Evolutionary conservation across 139 green algal species (phyloP), one percentile per base, ranked within the genome.

Genomic region (Tetradesmus lagerheimii): DNA sequence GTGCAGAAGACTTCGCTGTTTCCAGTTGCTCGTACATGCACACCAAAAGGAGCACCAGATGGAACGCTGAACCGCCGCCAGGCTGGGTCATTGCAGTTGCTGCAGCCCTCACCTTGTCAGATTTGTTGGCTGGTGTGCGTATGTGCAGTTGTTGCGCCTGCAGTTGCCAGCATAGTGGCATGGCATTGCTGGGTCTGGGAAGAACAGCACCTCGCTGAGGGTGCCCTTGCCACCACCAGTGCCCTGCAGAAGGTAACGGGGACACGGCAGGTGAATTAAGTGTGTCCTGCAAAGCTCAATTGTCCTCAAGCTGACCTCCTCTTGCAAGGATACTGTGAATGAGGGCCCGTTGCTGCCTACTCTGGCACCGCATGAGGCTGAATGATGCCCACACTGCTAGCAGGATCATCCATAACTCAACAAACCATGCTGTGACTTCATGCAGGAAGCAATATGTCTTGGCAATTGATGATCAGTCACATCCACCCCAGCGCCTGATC

Each of bases 131-230:
- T 92, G 62, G 78, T 93, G 92, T 12, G 88, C 57, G 81, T 90
- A 94, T 20, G 90, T 88, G 90, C 80, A 87, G 76, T 66, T 82
- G 3, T 50, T 43, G 41, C 91, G 71, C 15, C 86, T 53, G 80
- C 79, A 89, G 29, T 64, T 85, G 50, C n/a, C 53, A 31, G 41
- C 53, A 66, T 91, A 92, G 34, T 89, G 89, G 80, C 93, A 95
- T 27, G 93, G 93, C 83, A 94, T 57, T 62, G 87, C 88, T 34
- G 64, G 67, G 50, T 93, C 91, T 35, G 93, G 93, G 81, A 94
- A 95, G 83, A 94, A 95, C 38, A 95, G 87, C 74, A 85, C 74
- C 43, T 85, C 74, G 1, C 23, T 67, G 0, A 77, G 45, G 14
- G 12, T 71, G 43, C 37, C 23, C n/a, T n/a, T n/a, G 80, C 80